Evolutionary conservation across 179 eudicot species (phyloP), one percentile per base, ranked within the genome.

Genomic region (Silene vulgaris): DNA sequence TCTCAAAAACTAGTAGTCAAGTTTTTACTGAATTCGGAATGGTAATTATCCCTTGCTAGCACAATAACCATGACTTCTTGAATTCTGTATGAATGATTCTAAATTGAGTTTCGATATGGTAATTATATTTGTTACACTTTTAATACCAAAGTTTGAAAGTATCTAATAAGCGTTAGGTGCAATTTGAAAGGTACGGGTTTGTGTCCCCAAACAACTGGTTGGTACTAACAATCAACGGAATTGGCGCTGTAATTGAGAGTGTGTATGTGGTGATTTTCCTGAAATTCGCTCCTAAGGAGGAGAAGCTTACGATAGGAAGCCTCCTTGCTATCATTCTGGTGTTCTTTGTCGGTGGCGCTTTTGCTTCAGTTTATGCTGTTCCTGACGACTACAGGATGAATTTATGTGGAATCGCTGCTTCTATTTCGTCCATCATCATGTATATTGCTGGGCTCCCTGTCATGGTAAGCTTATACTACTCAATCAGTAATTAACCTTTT

Each of bases 391-490:
- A 61, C 8, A 81, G 98, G 74, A 91, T 87, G 80, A 65, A 88
- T 28, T 86, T 90, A 76, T 89, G 96, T 74, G 98, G 98, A 0
- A 60, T 88, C 56, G 96, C 93, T 40, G 97, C 98, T 19, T 82
- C 91, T 32, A 78, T 91, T 45, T 93, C 88, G 88, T 93, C 97
- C 64, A 90, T 91, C 81, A 85, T 91, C 40, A 93, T 93, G 98
- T 93, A 93, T 48, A 96, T 86, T 8, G 91, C 98, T 5, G 97
- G 97, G 62, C 90, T 93, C 16, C 88, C 97, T 43, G 80, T 93
- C 82, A 93, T 91, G 88, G 97, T 93, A 84, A 69, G 89, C 73
- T 54, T 9, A n/a, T 71, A 14, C 26, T 23, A 23, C 26, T 23
- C 26, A 23, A 23, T 23, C 26, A 23, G 26, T 23, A 23, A 23